phyloP scores from a whole-genome alignment of 306 rosid genomes.

The Lathyrus oleraceus region DNA sequence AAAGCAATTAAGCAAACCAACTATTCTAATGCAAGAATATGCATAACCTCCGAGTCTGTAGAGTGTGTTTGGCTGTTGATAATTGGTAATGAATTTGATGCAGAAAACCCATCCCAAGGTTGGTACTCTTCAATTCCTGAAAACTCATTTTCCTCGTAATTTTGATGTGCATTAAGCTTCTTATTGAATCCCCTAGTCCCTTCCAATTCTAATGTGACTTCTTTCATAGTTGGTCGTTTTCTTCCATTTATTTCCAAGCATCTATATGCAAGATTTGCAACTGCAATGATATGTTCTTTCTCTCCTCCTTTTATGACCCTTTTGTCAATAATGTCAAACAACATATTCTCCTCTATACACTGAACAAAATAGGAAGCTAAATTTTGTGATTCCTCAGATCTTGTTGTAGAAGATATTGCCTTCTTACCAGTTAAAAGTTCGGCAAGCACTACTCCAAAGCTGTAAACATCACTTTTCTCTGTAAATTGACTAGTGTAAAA shows the following conservation, averaged over 20 bases:
- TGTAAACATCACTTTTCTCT: slow-evolving; percentile 41
- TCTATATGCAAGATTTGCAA: slow-evolving; percentile 46
- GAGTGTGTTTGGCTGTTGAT: background rate
- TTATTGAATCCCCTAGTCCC: slow-evolving; percentile 12
- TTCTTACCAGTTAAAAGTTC: slow-evolving; percentile 35
- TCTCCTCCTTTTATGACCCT: slow-evolving; percentile 33
- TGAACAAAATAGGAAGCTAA: slow-evolving; percentile 42
- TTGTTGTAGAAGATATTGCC: background rate
- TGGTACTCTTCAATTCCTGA: background rate
- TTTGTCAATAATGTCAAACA: slow-evolving; percentile 43
- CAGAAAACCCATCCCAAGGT: background rate
- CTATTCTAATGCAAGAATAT: background rate
- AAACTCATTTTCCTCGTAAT: slow-evolving; percentile 31
- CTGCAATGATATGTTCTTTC: slow-evolving; percentile 33
- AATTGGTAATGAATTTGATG: background rate
- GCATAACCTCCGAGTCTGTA: background rate
- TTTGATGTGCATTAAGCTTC: background rate
- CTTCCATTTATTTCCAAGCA: slow-evolving; percentile 49
- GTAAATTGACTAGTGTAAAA: no score
- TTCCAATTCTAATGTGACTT: slow-evolving; percentile 51
- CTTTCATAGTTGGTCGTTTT: slow-evolving; percentile 54
- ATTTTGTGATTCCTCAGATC: background rate
- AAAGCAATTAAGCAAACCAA: background rate
- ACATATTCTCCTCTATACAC: slow-evolving; percentile 16
- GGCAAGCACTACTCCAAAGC: slow-evolving; percentile 40